A percentile compares a stretch with the other conserved stretches of the same genome.
Evolutionary conservation across 495 filamentous ascomycete species (phyloP).

Genomic region (Podospora sp.): DNA sequence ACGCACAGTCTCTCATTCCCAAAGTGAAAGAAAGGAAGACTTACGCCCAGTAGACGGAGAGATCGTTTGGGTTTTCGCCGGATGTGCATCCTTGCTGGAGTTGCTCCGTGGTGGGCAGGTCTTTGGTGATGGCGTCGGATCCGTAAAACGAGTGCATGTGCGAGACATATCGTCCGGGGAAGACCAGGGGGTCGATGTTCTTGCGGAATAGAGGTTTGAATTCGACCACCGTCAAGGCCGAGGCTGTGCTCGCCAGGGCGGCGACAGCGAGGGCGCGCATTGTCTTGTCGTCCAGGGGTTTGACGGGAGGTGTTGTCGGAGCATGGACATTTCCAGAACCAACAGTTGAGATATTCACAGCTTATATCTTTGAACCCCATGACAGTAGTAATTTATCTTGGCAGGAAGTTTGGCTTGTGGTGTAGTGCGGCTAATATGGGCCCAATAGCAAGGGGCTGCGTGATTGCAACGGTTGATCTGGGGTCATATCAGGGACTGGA

Average conservation of each 20-base stretch:
- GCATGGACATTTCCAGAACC: neutral
- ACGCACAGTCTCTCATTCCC: no score
- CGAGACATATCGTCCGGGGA: conserved; percentile 38
- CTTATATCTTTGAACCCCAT: neutral
- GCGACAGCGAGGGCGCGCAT: conserved; percentile 2
- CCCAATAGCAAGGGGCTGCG: conserved; percentile 10
- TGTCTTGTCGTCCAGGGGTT: neutral
- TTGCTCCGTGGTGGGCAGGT: conserved; percentile 38
- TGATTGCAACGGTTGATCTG: conserved; percentile 20
- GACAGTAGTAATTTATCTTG: no score
- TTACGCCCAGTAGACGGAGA: conserved; percentile 38
- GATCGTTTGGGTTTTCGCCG: conserved; percentile 42
- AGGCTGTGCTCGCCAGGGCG: conserved; percentile 26
- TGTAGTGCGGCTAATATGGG: conserved; percentile 9
- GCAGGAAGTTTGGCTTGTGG: no score
- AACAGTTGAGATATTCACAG: neutral
- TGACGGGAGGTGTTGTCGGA: neutral
- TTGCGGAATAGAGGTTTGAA: conserved; percentile 42
- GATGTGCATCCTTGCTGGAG: conserved; percentile 41
- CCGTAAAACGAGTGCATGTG: conserved; percentile 46
- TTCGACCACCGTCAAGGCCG: conserved; percentile 39
- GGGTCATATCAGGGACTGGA: conserved; percentile 13
- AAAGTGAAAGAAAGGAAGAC: neutral
- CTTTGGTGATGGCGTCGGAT: conserved; percentile 38
- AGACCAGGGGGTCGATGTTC: conserved; percentile 43